Evolutionary conservation across 441 rosid species (phyloP), one percentile per base, ranked within the genome.

Genomic region (Populus hybrid): DNA sequence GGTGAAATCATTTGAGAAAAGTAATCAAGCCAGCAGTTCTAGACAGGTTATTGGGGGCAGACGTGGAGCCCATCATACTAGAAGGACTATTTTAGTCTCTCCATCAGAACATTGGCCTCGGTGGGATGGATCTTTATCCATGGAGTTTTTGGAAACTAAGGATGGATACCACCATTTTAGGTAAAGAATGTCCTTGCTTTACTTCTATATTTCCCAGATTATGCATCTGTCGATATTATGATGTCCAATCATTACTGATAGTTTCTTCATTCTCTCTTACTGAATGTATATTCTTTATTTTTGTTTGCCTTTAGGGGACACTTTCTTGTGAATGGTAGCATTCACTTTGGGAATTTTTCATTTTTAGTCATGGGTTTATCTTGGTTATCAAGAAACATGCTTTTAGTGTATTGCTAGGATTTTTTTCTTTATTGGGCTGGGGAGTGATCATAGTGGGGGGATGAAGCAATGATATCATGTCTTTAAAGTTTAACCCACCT

Each of bases 81-180:
- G 92, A 42, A 94, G 89, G 85, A 89, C 95, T 36, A 78, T 89
- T 79, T 77, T 94, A 61, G 87, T 91, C 69, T 84, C 93, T 71
- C 92, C 94, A 28, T 87, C 88, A 34, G 98, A 94, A 67, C 92
- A 90, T 74, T 94, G 98, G 98, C 82, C 93, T 73, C 94, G 92
- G 9, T 94, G 97, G 97, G 98, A 94, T 79, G 92, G 92, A 53
- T 91, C 97, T 79, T 81, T 94, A 69, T 90, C 95, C 9, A 92
- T 94, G 97, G 98, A 92, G 71, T 83, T 91, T 86, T 86, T 94
- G 64, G 97, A 91, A 84, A 87, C 90, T 14, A 94, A 74, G 80
- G 95, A 88, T 64, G 91, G 91, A 36, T 81, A 66, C 84, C 85
- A 88, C 82, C 83, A 89, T 83, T 93, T 94, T 85, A 89, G 97